A percentile compares a stretch with the other conserved stretches of the same genome.
phyloP scores from a whole-genome alignment of 2,329 filamentous ascomycete genomes.

The Pseudogymnoascus sp. region DNA sequence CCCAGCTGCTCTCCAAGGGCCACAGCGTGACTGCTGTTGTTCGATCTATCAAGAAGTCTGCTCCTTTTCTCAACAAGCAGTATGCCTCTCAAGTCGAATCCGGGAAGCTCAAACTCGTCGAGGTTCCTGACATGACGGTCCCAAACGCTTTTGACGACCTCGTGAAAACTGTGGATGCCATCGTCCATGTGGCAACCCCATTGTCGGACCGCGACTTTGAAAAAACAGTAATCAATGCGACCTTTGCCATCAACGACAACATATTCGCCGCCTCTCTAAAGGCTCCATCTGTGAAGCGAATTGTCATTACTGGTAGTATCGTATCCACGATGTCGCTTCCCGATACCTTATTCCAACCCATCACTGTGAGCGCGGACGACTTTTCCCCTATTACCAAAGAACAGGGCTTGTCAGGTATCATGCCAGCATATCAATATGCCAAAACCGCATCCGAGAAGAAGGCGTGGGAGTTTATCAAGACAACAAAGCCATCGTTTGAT shows the following conservation, averaged over 20 bases:
- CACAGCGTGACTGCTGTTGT: constrained; percentile 9
- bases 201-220: background rate
- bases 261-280: constrained; percentile 4
- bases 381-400: constrained; percentile 44
- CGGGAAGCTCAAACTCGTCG: background rate
- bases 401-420: constrained; percentile 20
- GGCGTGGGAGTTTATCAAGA: constrained; percentile 52
- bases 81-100: constrained; percentile 7
- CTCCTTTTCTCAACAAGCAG: constrained; percentile 9
- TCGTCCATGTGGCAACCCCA: constrained; percentile 3
- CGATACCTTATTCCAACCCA: constrained; percentile 17
- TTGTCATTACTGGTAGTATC: constrained; percentile 8
- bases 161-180: background rate
- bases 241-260: background rate
- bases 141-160: constrained; percentile 6
- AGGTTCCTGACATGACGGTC: constrained; percentile 12
- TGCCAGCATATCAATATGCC: constrained; percentile 9
- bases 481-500: constrained; percentile 41
- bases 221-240: background rate
- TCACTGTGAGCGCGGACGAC: constrained; percentile 40
- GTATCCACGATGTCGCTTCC: background rate
- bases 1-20: constrained; percentile 2
- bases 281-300: background rate
- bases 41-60: constrained; percentile 1
- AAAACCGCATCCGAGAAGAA: constrained; percentile 58